phyloP scores from a whole-genome alignment of 106 monocot species.

The Dactylorhiza incarnata region DNA sequence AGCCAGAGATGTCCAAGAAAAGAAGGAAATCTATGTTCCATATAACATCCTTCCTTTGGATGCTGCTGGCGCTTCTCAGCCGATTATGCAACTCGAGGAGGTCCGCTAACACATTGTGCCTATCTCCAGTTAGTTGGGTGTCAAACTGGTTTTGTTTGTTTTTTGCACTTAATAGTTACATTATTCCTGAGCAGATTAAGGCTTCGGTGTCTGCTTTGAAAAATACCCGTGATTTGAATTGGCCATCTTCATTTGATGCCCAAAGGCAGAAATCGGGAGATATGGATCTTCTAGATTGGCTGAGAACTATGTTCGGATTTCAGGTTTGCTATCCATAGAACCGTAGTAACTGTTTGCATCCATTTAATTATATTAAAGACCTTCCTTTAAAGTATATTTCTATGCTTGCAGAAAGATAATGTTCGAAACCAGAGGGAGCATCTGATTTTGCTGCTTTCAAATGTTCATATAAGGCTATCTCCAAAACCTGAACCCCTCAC shows the following conservation, averaged over 20 bases:
- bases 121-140: not conserved
- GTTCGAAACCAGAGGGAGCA: constrained; percentile 93
- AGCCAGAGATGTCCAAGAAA: constrained; percentile 93
- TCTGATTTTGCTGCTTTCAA: constrained; percentile 77
- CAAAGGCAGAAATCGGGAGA: constrained; percentile 81
- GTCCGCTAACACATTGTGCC: constrained; percentile 21
- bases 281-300: constrained; percentile 91
- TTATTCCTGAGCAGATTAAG: constrained; percentile 48
- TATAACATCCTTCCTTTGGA: constrained; percentile 97
- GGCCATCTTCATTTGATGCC: constrained; percentile 74
- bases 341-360: not conserved
- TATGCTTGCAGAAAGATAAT: constrained; percentile 68
- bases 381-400: not conserved
- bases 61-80: constrained; percentile 94
- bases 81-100: constrained; percentile 99
- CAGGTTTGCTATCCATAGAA: constrained; percentile 42
- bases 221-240: constrained; percentile 64
- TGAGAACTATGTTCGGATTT: constrained; percentile 94
- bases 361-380: not conserved
- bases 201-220: constrained; percentile 80
- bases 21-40: constrained; percentile 84
- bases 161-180: not conserved
- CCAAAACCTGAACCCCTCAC: constrained; percentile 96
- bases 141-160: not conserved
- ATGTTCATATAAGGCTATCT: constrained; percentile 72